Conservation (phyloP, 129 eudicot species). For the Flaveria linearis region DNA sequence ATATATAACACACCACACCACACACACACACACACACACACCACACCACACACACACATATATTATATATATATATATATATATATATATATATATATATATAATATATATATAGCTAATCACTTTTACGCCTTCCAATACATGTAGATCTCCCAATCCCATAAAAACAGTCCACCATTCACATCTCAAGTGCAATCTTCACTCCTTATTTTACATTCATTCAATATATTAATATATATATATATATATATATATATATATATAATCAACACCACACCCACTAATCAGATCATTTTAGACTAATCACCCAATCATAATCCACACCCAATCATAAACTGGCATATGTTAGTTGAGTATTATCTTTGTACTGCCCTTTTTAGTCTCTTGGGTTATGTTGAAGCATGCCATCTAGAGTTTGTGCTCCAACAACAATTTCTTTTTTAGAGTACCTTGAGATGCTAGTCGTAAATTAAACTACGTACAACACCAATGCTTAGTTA, state of each 20-base stretch:
- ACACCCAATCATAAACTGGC: conserved; percentile 12
- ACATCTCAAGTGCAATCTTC: background rate
- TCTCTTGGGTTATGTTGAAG: conserved; percentile 3
- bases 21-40: too few relatives aligned
- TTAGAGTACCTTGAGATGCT: background rate
- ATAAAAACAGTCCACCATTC: conserved; percentile 1
- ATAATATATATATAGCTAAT: too few relatives aligned
- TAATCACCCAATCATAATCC: background rate
- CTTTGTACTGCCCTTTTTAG: background rate
- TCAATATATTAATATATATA: background rate
- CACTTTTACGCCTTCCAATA: conserved; percentile 28
- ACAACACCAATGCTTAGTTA: background rate
- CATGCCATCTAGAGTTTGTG: conserved; percentile 12
- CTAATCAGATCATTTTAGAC: background rate
- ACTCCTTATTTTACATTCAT: background rate
- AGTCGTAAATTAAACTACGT: background rate
- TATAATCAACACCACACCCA: background rate
- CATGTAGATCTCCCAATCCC: background rate
- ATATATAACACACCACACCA: too few relatives aligned
- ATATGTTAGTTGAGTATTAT: background rate
- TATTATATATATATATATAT: too few relatives aligned
- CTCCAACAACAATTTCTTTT: conserved; percentile 9
- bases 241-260: too few relatives aligned
- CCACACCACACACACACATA: too few relatives aligned
- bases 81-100: too few relatives aligned